Conservation (phyloP, 192 early-diverging fungal species). For the Entrophospora sp. region DNA sequence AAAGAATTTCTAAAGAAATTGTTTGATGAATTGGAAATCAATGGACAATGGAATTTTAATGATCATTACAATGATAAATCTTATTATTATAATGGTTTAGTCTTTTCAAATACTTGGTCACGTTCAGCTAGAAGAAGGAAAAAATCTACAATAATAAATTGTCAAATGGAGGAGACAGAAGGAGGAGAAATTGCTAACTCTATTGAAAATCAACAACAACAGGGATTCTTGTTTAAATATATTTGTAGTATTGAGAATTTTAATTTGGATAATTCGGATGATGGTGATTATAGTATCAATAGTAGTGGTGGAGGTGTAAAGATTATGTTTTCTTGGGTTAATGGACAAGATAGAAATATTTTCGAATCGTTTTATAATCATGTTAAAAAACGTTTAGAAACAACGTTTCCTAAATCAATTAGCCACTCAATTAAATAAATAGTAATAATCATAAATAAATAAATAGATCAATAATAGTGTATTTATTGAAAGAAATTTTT, state of each 20-base stretch:
- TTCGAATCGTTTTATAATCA: conserved; percentile 42
- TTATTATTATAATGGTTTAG: neutral
- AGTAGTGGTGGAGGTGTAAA: neutral
- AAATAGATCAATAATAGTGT: too few relatives aligned
- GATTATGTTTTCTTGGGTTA: conserved; percentile 27
- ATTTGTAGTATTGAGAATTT: conserved; percentile 6
- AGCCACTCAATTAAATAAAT: too few relatives aligned
- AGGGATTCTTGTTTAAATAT: conserved; percentile 17
- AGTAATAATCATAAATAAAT: too few relatives aligned
- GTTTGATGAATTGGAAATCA: conserved; percentile 18
- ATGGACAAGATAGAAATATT: conserved; percentile 35
- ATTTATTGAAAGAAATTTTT: too few relatives aligned
- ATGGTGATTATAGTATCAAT: neutral
- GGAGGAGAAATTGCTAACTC: neutral
- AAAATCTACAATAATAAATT: neutral
- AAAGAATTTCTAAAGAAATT: conserved; percentile 2
- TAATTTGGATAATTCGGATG: neutral
- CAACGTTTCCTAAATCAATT: too few relatives aligned
- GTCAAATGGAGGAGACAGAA: neutral
- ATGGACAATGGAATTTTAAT: conserved; percentile 8
- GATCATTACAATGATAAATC: neutral
- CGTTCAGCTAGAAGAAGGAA: conserved; percentile 24
- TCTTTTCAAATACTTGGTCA: conserved; percentile 27
- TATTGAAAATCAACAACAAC: neutral
- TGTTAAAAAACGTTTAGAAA: conserved; percentile 18